Evolutionary conservation across 2,329 filamentous ascomycete genomes (phyloP).

Genomic region (Ophiostoma ulmi): DNA sequence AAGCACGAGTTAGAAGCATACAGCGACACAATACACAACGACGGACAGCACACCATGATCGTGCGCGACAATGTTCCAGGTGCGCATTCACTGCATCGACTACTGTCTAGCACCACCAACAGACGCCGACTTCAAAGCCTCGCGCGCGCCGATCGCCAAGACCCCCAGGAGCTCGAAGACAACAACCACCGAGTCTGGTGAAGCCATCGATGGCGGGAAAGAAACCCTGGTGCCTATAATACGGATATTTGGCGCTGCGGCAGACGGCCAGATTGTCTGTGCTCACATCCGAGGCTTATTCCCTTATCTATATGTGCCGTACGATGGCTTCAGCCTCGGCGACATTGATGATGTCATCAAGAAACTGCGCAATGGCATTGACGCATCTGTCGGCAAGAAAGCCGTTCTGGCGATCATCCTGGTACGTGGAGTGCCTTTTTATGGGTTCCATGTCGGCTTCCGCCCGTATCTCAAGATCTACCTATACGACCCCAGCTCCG

Average conservation of each 20-base stretch:
- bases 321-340: conserved; percentile 16
- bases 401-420: conserved; percentile 78
- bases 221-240: conserved; percentile 74
- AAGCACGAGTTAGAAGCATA: too few relatives aligned
- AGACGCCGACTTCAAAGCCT: conserved; percentile 62
- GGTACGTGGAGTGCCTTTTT: conserved; percentile 91
- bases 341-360: conserved; percentile 18
- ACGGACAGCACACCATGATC: background rate
- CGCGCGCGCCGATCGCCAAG: conserved; percentile 43
- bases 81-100: conserved; percentile 93
- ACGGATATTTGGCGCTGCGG: conserved; percentile 84
- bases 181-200: background rate
- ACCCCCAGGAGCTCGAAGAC: background rate
- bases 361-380: conserved; percentile 75
- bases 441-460: conserved; percentile 91
- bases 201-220: background rate
- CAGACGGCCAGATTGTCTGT: conserved; percentile 93
- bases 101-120: conserved; percentile 81
- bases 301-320: conserved; percentile 77
- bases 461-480: conserved; percentile 91
- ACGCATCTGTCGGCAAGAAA: conserved; percentile 74
- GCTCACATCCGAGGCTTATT: conserved; percentile 93
- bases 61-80: conserved; percentile 57
- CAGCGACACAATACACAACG: background rate
- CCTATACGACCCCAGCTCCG: conserved; percentile 78